Percentiles rank a stretch among this genome's conserved stretches.
Evolutionary conservation across 2,329 filamentous ascomycete genomes (phyloP).

Genomic region (Microdochium trichocladiopsis): DNA sequence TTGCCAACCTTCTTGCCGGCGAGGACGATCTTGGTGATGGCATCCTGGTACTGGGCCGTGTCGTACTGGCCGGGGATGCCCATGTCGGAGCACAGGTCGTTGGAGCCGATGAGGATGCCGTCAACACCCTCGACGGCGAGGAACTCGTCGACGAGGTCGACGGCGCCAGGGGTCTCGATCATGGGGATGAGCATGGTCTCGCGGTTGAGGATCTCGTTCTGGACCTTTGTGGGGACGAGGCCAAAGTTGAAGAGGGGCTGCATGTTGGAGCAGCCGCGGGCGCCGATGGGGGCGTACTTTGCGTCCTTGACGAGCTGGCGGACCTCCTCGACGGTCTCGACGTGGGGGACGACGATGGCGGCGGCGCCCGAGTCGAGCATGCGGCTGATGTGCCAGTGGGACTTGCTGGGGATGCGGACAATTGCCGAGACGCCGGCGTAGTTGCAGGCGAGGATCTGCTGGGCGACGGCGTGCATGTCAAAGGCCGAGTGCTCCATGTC

Average conservation of each 20-base stretch:
- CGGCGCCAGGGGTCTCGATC: conserved; percentile 30
- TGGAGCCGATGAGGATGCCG: conserved; percentile 28
- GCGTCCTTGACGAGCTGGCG: conserved; percentile 25
- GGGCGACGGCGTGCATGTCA: conserved; percentile 23
- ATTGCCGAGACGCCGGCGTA: conserved; percentile 30
- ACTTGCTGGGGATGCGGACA: conserved; percentile 30
- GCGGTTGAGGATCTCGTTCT: conserved; percentile 24
- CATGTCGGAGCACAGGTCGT: conserved; percentile 30
- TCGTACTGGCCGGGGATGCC: conserved; percentile 32
- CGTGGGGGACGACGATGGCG: conserved; percentile 32
- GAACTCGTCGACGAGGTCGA: conserved; percentile 30
- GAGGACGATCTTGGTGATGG: conserved; percentile 19
- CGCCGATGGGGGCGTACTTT: conserved; percentile 28
- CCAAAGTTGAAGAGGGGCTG: conserved; percentile 27
- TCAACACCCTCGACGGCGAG: conserved; percentile 31
- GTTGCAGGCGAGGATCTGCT: conserved; percentile 29
- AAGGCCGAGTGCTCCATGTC: conserved; percentile 36
- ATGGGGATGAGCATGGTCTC: conserved; percentile 32
- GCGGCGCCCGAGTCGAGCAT: conserved; percentile 31
- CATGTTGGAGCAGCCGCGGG: conserved; percentile 25
- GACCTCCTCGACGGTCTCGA: conserved; percentile 26
- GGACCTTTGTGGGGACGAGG: conserved; percentile 20
- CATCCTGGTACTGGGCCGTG: conserved; percentile 16
- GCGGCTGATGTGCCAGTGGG: conserved; percentile 26
- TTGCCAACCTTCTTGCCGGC: conserved; percentile 24